phyloP scores from a whole-genome alignment of 495 filamentous ascomycete genomes.

The Friedmanniomyces endolithicus region DNA sequence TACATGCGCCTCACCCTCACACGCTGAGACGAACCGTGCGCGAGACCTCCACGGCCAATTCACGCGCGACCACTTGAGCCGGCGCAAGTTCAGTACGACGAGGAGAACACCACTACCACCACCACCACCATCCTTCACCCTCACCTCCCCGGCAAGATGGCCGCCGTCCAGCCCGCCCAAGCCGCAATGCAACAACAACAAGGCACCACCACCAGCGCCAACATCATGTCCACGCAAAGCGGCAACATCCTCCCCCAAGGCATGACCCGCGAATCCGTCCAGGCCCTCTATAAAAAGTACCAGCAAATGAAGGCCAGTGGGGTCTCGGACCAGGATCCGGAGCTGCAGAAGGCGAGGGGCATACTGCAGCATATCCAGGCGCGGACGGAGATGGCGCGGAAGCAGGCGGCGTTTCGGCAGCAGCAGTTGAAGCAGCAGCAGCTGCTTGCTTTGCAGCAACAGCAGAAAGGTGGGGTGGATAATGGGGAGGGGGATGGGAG shows the following conservation, averaged over 20 bases:
- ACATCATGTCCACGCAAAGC: background rate
- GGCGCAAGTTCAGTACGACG: background rate
- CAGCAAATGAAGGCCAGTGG: constrained; percentile 68
- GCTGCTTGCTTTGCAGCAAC: background rate
- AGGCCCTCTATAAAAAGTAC: constrained; percentile 43
- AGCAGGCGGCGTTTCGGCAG: constrained; percentile 40
- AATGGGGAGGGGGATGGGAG: background rate
- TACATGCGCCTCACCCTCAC: too few relatives aligned
- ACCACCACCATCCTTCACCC: too few relatives aligned
- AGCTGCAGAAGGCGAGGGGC: constrained; percentile 60
- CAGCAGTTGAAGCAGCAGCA: constrained; percentile 37
- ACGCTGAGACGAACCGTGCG: too few relatives aligned
- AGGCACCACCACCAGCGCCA: background rate
- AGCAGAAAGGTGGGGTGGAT: background rate
- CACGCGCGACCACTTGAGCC: too few relatives aligned
- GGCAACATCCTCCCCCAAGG: constrained; percentile 15
- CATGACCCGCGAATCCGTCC: constrained; percentile 17
- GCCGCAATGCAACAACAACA: constrained; percentile 1
- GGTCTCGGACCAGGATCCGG: constrained; percentile 61
- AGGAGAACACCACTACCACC: too few relatives aligned
- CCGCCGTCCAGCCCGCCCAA: constrained; percentile 15
- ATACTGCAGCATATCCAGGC: constrained; percentile 55
- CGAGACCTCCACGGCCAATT: too few relatives aligned
- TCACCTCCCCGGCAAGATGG: constrained; percentile 1
- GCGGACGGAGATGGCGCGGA: constrained; percentile 42